A percentile compares a stretch with the other conserved stretches of the same genome.
Conservation (phyloP, 768 basidiomycete species). For the Dentipellis sp. region DNA sequence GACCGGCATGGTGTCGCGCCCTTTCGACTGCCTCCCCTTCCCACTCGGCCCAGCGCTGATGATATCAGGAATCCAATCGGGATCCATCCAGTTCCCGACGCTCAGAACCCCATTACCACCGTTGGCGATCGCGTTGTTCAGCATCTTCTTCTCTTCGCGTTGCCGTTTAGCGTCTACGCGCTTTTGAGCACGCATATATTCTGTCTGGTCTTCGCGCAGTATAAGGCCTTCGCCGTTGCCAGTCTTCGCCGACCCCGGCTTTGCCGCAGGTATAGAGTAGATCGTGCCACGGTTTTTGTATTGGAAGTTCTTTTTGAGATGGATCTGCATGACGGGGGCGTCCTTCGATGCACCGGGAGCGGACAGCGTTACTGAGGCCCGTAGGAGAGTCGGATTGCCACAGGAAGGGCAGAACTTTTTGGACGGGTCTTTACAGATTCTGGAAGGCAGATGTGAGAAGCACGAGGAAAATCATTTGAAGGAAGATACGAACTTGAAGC, state of each 20-base stretch:
- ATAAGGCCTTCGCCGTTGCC: conserved; percentile 79
- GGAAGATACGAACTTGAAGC: conserved; percentile 77
- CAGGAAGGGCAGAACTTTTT: conserved; percentile 98
- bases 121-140: conserved; percentile 45
- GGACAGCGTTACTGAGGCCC: conserved; percentile 83
- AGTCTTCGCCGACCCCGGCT: conserved; percentile 78
- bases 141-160: conserved; percentile 71
- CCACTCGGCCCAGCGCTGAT: conserved; percentile 56
- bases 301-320: conserved; percentile 94
- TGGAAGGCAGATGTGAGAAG: conserved; percentile 24
- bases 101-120: conserved; percentile 40
- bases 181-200: conserved; percentile 79
- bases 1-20: conserved; percentile 61
- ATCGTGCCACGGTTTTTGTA: conserved; percentile 86
- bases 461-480: background rate
- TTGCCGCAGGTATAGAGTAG: conserved; percentile 87
- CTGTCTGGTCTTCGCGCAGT: conserved; percentile 85
- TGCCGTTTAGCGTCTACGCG: conserved; percentile 61
- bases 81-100: conserved; percentile 86
- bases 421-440: conserved; percentile 90
- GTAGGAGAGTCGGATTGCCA: conserved; percentile 83
- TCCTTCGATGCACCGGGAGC: conserved; percentile 51
- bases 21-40: conserved; percentile 52
- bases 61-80: conserved; percentile 88
- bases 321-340: conserved; percentile 70